Base-by-base conservation (phyloP, 2,329 filamentous ascomycete species). In the Penicillium frequentans region DNA sequence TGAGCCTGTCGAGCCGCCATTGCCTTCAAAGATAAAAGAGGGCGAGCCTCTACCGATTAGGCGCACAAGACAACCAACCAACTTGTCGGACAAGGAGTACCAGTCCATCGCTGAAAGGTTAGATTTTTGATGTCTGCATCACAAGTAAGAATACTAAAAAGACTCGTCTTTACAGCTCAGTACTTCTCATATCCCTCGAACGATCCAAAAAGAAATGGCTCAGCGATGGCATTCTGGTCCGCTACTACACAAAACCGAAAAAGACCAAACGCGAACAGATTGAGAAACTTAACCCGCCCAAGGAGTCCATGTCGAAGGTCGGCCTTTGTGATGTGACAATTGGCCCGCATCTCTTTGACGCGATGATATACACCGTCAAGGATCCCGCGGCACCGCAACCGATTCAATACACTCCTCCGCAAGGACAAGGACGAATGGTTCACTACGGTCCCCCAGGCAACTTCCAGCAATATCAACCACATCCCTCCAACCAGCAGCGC, bases 301-400 rank as follows among this genome's bases (percentile, higher is more conserved):
- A 81, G 68, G 75, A 84, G 37, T 79, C 79, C 6, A 83, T 84
- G 78, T 70, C 77, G 10, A 81, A 80, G 64, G 73, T 85, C 33
- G 85, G 86, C 47, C 77, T 79, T 57, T 85, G 83, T 63, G 81
- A 82, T 55, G 78, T 88, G 51, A 81, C 83, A 33, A 81, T 88
- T 49, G 86, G 87, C 59, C 86, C 86, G 49, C 84, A 88, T 70
- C 81, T 83, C 8, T 85, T 88, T 61, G 83, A 86, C 58, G 82
- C 82, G 19, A 79, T 81, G 63, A 74, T 85, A 24, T 85, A 82
- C 66, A 79, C 79, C 14, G 82, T 84, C 48, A 82, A 82, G 61
- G 81, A 82, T 51, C 75, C 76, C 44, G 73, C 74, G 54, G 67
- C 72, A 29, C 74, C 73, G 45, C 72, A 71, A 11, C 68, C 69